phyloP scores from a whole-genome alignment of 2,329 filamentous ascomycete genomes.

The Penicillium digitatum region DNA sequence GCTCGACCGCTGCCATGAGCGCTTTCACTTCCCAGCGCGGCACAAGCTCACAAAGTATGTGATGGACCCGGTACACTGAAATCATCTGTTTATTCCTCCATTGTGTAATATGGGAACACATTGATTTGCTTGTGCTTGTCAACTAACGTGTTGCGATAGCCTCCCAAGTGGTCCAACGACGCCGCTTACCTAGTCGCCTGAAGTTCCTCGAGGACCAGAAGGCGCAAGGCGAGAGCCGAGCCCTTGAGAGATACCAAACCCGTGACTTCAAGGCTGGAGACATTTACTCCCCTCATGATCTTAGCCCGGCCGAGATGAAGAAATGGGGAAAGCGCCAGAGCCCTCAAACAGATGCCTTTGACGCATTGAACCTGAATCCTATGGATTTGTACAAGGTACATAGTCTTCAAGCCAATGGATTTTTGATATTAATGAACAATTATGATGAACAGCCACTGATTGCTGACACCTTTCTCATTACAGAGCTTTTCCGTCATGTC shows the following conservation, averaged over 20 bases:
- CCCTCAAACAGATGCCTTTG: slow-evolving; percentile 67
- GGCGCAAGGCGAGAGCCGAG: slow-evolving; percentile 35
- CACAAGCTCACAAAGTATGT: slow-evolving; percentile 21
- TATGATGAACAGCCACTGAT: slow-evolving; percentile 8
- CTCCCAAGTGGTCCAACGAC: slow-evolving; percentile 22
- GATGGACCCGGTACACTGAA: not conserved
- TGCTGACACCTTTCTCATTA: not conserved
- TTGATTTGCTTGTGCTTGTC: not conserved
- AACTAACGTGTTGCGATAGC: slow-evolving; percentile 11
- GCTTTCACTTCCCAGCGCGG: slow-evolving; percentile 26
- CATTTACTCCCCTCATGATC: slow-evolving; percentile 84
- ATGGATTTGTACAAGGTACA: slow-evolving; percentile 80
- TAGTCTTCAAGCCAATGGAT: not conserved
- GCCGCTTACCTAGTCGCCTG: slow-evolving; percentile 31
- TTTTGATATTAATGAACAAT: not conserved
- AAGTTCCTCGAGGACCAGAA: slow-evolving; percentile 38
- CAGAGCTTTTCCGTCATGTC: slow-evolving; percentile 92
- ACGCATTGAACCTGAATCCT: slow-evolving; percentile 74
- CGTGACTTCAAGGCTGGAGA: slow-evolving; percentile 75
- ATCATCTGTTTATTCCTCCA: not conserved
- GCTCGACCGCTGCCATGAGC: slow-evolving; percentile 31
- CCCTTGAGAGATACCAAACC: slow-evolving; percentile 45
- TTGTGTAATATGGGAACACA: not conserved
- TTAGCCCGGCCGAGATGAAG: slow-evolving; percentile 70
- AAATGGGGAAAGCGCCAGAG: slow-evolving; percentile 66